Percentiles rank a stretch among this genome's conserved stretches.
These are phyloP conservation scores for Mortierella hygrophila DNA, from an alignment of 192 early-diverging fungal genomes.

Conservation along the genomic window DNA sequence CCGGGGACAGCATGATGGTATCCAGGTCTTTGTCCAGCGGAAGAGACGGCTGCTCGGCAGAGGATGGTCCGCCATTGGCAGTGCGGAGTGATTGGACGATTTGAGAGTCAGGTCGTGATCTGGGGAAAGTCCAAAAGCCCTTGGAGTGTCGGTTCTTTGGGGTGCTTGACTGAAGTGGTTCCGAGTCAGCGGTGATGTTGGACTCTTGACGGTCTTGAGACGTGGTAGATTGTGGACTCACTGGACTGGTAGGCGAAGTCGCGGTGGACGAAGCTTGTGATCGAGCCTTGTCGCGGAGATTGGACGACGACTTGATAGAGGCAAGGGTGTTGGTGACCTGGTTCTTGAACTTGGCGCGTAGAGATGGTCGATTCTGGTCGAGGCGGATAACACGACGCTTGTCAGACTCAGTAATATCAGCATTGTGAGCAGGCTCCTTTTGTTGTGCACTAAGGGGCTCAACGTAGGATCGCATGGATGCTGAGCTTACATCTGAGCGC, in stretches of 20 bases:
- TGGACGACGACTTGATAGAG: conserved; percentile 47
- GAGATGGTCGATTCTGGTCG: conserved; percentile 3
- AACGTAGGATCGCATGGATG: background rate
- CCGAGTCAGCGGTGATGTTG: background rate
- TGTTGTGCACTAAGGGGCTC: background rate
- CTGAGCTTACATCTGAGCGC: background rate
- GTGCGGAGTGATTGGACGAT: background rate
- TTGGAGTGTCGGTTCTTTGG: conserved; percentile 21
- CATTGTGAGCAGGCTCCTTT: background rate
- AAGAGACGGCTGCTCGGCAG: background rate
- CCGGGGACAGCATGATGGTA: conserved; percentile 15
- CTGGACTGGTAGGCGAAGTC: conserved; percentile 1
- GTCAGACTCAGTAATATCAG: background rate
- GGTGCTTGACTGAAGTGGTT: background rate
- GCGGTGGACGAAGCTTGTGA: background rate
- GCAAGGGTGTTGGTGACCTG: conserved; percentile 41
- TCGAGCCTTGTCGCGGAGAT: conserved; percentile 27
- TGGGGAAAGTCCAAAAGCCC: conserved; percentile 36
- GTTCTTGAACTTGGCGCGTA: conserved; percentile 47
- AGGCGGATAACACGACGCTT: background rate
- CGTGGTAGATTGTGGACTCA: background rate
- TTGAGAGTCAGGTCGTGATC: conserved; percentile 17
- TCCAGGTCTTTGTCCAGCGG: background rate
- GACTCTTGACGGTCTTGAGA: background rate
- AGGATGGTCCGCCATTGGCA: background rate